Percentiles rank a stretch among this genome's conserved stretches.
phyloP scores from a whole-genome alignment of 2,329 filamentous ascomycete species.

The Rutstroemia sp. region DNA sequence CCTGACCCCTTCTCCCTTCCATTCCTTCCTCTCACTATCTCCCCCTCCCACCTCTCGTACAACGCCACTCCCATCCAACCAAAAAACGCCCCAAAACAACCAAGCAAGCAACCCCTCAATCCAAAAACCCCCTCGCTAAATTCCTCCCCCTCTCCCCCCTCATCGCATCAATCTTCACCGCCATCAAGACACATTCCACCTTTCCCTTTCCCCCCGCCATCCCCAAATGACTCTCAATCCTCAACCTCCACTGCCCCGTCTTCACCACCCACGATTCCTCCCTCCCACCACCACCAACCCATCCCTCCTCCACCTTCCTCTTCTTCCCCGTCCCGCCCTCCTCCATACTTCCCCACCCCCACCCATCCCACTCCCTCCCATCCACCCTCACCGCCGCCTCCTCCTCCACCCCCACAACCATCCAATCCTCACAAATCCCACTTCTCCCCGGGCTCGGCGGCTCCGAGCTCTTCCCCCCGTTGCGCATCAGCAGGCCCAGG shows the following conservation, averaged over 20 bases:
- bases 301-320: slow-evolving; percentile 14
- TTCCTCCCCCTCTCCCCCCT: slow-evolving; percentile 62
- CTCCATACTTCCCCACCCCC: background rate
- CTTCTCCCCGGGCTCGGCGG: slow-evolving; percentile 62
- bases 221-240: slow-evolving; percentile 54
- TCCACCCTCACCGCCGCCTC: slow-evolving; percentile 55
- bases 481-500: slow-evolving; percentile 58
- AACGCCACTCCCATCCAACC: background rate
- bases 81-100: background rate
- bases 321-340: slow-evolving; percentile 11
- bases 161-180: slow-evolving; percentile 68
- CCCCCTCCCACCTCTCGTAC: background rate
- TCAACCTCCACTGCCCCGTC: slow-evolving; percentile 65
- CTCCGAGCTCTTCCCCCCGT: slow-evolving; percentile 53
- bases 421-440: slow-evolving; percentile 60
- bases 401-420: slow-evolving; percentile 55
- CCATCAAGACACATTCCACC: slow-evolving; percentile 65
- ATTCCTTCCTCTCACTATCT: background rate
- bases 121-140: slow-evolving; percentile 54
- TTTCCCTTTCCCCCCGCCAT: slow-evolving; percentile 38
- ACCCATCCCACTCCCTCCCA: slow-evolving; percentile 30
- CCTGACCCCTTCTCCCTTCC: background rate
- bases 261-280: slow-evolving; percentile 50
- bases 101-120: background rate
- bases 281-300: slow-evolving; percentile 10